Evolutionary conservation across 2,329 filamentous ascomycete genomes (phyloP).

Genomic region (Colletotrichum sp.): DNA sequence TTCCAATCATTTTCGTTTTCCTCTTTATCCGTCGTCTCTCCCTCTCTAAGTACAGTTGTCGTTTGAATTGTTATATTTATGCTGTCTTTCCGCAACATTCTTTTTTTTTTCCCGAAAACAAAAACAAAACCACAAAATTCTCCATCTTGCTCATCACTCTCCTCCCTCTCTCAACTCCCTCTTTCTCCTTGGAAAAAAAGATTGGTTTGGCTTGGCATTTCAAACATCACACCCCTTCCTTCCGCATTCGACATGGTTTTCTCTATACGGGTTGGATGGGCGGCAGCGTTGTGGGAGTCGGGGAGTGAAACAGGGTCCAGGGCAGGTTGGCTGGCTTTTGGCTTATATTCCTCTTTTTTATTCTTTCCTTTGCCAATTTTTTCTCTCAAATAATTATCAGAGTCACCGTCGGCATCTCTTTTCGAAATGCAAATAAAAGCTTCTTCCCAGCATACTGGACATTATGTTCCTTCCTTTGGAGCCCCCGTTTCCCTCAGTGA

Average conservation of each 20-base stretch:
- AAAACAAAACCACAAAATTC: neutral
- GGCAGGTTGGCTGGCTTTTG: conserved; percentile 17
- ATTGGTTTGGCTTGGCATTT: conserved; percentile 9
- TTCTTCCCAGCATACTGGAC: neutral
- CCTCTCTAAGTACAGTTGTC: conserved; percentile 9
- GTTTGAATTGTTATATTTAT: neutral
- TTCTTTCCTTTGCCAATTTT: neutral
- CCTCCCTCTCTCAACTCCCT: neutral
- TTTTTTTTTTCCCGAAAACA: neutral
- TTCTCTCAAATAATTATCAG: neutral
- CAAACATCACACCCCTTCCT: neutral
- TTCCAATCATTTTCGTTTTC: conserved; percentile 13
- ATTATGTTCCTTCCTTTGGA: neutral
- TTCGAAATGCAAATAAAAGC: neutral
- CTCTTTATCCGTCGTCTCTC: conserved; percentile 1
- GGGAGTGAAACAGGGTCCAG: conserved; percentile 20
- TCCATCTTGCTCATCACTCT: neutral
- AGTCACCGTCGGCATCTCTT: neutral
- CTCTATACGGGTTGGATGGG: conserved; percentile 20
- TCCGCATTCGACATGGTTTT: conserved; percentile 15
- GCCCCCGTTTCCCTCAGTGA: neutral
- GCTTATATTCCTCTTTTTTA: neutral
- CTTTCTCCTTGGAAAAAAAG: neutral
- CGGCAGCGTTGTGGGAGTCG: conserved; percentile 26
- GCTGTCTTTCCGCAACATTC: neutral